Base-by-base conservation (phyloP, 2,329 filamentous ascomycete species). In the Venturia effusa region DNA sequence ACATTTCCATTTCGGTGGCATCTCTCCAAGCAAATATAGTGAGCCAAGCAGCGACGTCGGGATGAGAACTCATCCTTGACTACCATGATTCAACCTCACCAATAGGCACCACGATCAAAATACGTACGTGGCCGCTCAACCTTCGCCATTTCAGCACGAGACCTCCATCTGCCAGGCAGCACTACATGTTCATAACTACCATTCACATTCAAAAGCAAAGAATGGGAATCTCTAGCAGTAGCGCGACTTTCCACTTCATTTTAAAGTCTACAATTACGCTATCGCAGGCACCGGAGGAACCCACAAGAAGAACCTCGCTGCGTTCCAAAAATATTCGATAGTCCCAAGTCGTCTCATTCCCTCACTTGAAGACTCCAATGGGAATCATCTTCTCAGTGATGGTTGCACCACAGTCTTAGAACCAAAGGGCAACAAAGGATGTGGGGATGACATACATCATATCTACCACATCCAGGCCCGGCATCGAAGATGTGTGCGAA, bases 361-460 rank as follows among this genome's bases (percentile, higher is more conserved):
- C 59, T 32, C 37, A 1, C 70, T 78, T 0, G 70, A 72, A 32
- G 73, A 76, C 61, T 27, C 32, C 10, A 65, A 72, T 3, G 27
- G 39, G 17, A 61, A 32, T 32, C 17, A 32, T 27, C 62, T 68
- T 51, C 22, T 63, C 3, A 77, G 75, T 1, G 65, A 72, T 17
- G 3, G 30, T 24, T 37, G 11, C 11, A 66, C 72, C 22, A 24
- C n/a, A 39, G 40, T 45, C 6, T 76, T 77, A 45, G 79, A 79
- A 0, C 72, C 74, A 40, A 73, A 73, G 79, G 22, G 85, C 84
- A 0, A 88, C 85, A 65, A 79, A 80, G 3, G 79, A 83, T 17
- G 75, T 85, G 1, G 77, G 80, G 1, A 78, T 91, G 0, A 88
- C 88, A 0, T 89, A 85, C 72, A 85, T 85, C 62, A 76, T 90